phyloP scores from a whole-genome alignment of 2,329 filamentous ascomycete genomes.

The Colletotrichum sp. region DNA sequence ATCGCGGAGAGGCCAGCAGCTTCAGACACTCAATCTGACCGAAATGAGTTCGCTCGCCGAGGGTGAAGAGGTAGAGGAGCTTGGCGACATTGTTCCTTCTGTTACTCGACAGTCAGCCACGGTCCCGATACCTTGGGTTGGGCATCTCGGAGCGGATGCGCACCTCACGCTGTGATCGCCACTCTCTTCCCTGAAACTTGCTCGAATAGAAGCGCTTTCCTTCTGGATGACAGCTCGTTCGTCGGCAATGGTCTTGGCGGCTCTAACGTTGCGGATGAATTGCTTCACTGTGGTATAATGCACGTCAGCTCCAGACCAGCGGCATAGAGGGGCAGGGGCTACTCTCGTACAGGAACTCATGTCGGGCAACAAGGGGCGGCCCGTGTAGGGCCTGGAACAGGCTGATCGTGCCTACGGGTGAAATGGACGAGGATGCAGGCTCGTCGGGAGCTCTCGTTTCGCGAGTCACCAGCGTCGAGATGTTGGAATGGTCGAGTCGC shows the following conservation, averaged over 20 bases:
- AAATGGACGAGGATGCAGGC: background rate
- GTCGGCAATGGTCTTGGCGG: constrained; percentile 98
- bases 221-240: constrained; percentile 98
- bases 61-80: constrained; percentile 95
- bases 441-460: constrained; percentile 5
- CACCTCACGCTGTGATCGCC: constrained; percentile 90
- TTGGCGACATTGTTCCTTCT: constrained; percentile 99
- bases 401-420: background rate
- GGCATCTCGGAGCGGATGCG: constrained; percentile 32
- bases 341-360: constrained; percentile 44
- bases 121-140: background rate
- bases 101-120: constrained; percentile 19
- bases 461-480: background rate
- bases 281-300: constrained; percentile 78
- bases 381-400: constrained; percentile 19
- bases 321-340: background rate
- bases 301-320: constrained; percentile 1
- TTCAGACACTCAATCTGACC: constrained; percentile 99
- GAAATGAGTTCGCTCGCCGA: constrained; percentile 97
- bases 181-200: constrained; percentile 97
- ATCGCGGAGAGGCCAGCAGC: constrained; percentile 92
- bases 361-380: constrained; percentile 25
- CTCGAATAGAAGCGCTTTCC: constrained; percentile 95
- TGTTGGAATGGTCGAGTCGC: background rate
- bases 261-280: constrained; percentile 98